Evolutionary conservation across 2,329 filamentous ascomycete genomes (phyloP).

Genomic region (Acephala macrosclerotiorum): DNA sequence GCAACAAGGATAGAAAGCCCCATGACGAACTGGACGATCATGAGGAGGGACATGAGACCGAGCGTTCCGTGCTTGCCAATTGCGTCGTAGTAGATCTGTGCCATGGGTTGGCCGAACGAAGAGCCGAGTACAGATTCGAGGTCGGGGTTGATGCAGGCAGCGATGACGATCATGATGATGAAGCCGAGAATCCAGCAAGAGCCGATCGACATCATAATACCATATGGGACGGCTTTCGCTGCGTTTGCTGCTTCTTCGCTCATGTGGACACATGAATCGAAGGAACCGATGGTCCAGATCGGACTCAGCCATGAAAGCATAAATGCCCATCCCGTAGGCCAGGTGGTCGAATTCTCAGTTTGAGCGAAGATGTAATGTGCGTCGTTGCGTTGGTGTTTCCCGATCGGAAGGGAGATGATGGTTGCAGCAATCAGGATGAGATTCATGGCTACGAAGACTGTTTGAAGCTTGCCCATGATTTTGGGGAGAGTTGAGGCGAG

Average conservation of each 20-base stretch:
- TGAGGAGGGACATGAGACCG: conserved; percentile 64
- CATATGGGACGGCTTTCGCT: conserved; percentile 63
- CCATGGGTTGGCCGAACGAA: conserved; percentile 61
- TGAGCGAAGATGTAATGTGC: conserved; percentile 61
- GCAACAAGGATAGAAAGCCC: conserved; percentile 64
- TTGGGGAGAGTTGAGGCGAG: conserved; percentile 59
- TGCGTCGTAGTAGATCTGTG: conserved; percentile 66
- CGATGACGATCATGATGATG: conserved; percentile 63
- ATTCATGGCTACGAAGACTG: conserved; percentile 62
- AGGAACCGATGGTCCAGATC: conserved; percentile 67
- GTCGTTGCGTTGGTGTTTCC: conserved; percentile 51
- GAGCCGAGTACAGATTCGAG: conserved; percentile 55
- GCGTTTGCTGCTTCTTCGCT: conserved; percentile 68
- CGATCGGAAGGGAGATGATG: conserved; percentile 63
- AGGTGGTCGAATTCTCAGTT: conserved; percentile 64
- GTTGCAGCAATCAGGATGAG: conserved; percentile 62
- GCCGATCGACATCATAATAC: conserved; percentile 64
- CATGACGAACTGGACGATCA: conserved; percentile 69
- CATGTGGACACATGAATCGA: conserved; percentile 66
- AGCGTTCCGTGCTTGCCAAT: conserved; percentile 65
- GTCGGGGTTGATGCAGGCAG: conserved; percentile 62
- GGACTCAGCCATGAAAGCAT: conserved; percentile 67
- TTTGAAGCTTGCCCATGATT: conserved; percentile 66
- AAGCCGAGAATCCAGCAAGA: conserved; percentile 64
- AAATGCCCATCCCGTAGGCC: conserved; percentile 64